Base-by-base conservation (phyloP, 208 protist species). In the Novymonas esmeraldas region DNA sequence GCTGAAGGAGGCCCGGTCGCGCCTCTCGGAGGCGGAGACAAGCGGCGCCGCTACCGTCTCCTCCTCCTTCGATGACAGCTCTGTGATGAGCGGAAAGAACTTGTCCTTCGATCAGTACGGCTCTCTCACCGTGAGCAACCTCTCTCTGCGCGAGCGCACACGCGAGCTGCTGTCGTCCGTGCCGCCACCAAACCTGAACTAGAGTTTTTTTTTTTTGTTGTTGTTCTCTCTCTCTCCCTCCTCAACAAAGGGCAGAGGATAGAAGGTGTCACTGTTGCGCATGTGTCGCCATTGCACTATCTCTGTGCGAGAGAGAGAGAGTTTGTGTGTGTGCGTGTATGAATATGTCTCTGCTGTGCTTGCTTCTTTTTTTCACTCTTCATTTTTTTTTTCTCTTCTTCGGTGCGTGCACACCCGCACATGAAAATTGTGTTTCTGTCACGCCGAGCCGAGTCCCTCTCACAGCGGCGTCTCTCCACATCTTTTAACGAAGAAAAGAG, bases 1-100 rank as follows among this genome's bases (percentile, higher is more conserved):
- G 38, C 59, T 95, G 48, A 36, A 70, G 45, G 72, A 83, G 50
- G 76, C 79, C 3, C 76, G 73, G n/a, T 26, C 54, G 5, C 70
- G 77, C 1, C 48, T 91, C n/a, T 48, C 56, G 0, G 75, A 76
- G n/a, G 16, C 78, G 52, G 74, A 84, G 45, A 34, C 48, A 3
- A 57, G 34, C 29, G 33, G 55, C 36, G 51, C 31, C 48, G 29
- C 33, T 16, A 33, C 26, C 7, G 6, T 42, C 13, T 38, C 46
- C 24, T 20, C 52, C 0, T 64, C 60, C 13, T 69, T 69, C 29
- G 69, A 75, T 22, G 69, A 75, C 29, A 52, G 22, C 52, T 44
- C 51, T 10, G 26, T 34, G 0, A 44, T 16, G 45, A 38, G 69
- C 42, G 24, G 50, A 42, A 60, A 24, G 33, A 45, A 31, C 16